Evolutionary conservation across 2,329 filamentous ascomycete genomes (phyloP), one percentile per base, ranked within the genome.

Genomic region (Xylaria sp.): DNA sequence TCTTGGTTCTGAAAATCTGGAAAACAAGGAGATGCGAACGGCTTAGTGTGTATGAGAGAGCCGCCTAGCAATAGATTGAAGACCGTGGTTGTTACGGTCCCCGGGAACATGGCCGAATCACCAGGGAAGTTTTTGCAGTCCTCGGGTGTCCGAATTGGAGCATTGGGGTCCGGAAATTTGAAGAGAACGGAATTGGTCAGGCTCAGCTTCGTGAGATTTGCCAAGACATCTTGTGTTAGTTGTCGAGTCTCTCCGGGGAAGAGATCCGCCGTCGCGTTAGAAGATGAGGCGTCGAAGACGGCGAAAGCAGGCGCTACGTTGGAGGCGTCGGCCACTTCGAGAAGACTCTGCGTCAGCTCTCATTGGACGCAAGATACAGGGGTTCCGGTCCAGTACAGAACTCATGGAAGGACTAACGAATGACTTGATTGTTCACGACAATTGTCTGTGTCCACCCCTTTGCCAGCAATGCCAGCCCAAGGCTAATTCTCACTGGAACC

Each of bases 1-100:
- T 73, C 67, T 58, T 71, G 62, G 46, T 72, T 71, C 15, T 69
- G 64, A 42, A 68, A 73, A 50, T 73, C 69, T 17, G 63, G 47
- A 47, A 70, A 73, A 57, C 71, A 73, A 50, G 71, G 71, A 14
- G 71, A 71, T 47, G 71, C 70, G 19, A 70, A 63, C 4, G 71
- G 71, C 43, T 61, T 71, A 12, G 71, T 73, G 15, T 67, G 65
- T 45, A 73, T 70, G 28, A 73, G 66, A n/a, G 64, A 67, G 6
- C 70, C 71, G 17, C 71, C 71, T 4, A 73, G 66, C 28, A 73
- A 64, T 7, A 73, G 63, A 35, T 73, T 57, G 42, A 73, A 71
- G 17, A 73, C 71, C 6, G 66, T 55, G 17, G 53, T 65, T 9
- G 71, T 71, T 17, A 71, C 58, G 15, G 17, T 38, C 7, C 70